These are phyloP conservation scores for Phytophthora aleatoria DNA, from an alignment of 352 stramenopile species.

Conservation along the genomic window DNA sequence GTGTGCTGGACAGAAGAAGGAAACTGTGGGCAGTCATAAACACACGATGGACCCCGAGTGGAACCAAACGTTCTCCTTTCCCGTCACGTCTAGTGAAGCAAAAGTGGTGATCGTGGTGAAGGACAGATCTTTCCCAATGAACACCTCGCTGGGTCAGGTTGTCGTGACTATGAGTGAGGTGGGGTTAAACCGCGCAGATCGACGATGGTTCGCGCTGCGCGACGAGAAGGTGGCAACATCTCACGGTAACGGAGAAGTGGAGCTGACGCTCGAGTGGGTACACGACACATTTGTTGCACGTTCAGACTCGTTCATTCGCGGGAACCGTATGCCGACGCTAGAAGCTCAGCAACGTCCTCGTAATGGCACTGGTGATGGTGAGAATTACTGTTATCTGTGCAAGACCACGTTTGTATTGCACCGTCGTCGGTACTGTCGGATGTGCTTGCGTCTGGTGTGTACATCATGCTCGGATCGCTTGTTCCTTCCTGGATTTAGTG, in stretches of 20 bases:
- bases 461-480: slow-evolving; percentile 86
- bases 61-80: slow-evolving; percentile 91
- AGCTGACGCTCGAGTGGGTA: slow-evolving; percentile 90
- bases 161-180: slow-evolving; percentile 82
- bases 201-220: slow-evolving; percentile 78
- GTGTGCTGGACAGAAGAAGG: slow-evolving; percentile 87
- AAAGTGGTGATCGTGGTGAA: slow-evolving; percentile 75
- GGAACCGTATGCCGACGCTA: slow-evolving; percentile 55
- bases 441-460: slow-evolving; percentile 86
- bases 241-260: slow-evolving; percentile 85
- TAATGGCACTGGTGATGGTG: slow-evolving; percentile 30
- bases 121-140: slow-evolving; percentile 75
- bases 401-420: slow-evolving; percentile 82
- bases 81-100: slow-evolving; percentile 77
- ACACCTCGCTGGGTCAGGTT: slow-evolving; percentile 77
- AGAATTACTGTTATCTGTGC: slow-evolving; percentile 84
- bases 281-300: slow-evolving; percentile 90
- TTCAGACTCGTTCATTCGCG: slow-evolving; percentile 84
- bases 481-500: slow-evolving; percentile 87
- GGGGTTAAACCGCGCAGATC: slow-evolving; percentile 76
- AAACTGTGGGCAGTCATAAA: slow-evolving; percentile 86
- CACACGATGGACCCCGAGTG: slow-evolving; percentile 91
- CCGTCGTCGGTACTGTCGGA: slow-evolving; percentile 82
- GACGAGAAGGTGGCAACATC: slow-evolving; percentile 66
- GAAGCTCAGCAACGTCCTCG: slow-evolving; percentile 31